Evolutionary conservation across 371 early-diverging fungal species (phyloP), one percentile per base, ranked within the genome.

Genomic region (Massospora cicadina): DNA sequence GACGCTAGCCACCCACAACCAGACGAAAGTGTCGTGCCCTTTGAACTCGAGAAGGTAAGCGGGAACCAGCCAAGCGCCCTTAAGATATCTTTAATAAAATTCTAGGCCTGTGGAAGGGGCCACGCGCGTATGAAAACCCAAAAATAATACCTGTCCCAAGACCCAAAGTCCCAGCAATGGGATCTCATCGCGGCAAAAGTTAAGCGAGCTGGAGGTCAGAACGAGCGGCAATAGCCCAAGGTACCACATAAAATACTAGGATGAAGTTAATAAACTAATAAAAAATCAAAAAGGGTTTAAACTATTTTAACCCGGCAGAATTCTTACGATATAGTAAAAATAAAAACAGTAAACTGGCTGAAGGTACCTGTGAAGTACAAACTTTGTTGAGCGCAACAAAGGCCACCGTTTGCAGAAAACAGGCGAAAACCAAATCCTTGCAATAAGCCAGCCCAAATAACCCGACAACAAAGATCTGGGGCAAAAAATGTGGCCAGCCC

Each of bases 331-430:
- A n/a, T n/a, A n/a, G n/a, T n/a, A n/a, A n/a, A n/a, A n/a, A n/a
- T n/a, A n/a, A n/a, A n/a, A n/a, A n/a, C n/a, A n/a, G n/a, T n/a
- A n/a, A n/a, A n/a, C n/a, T n/a, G n/a, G n/a, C n/a, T n/a, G n/a
- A n/a, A n/a, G n/a, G 69, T 77, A 88, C 91, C 85, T 97, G 96
- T n/a, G 94, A 88, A 0, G 98, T 98, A 69, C 87, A 88, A 43
- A 98, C 98, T 75, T 96, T 97, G 79, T 98, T 96, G 68, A 86
- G 87, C 23, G 87, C 81, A 2, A 98, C 98, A 79, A 98, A 98
- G 0, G 86, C 78, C 77, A 93, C 92, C 0, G 98, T 98, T 67
- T 95, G 96, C 28, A 86, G 71, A 71, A 95, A 96, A 54, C 81
- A 81, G 1, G 92, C 90, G 69, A 95, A 86, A 60, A 82, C 82